These are phyloP conservation scores for Candida tropicalis DNA, from an alignment of 1,139 yeast genomes.

Conservation along the genomic window DNA sequence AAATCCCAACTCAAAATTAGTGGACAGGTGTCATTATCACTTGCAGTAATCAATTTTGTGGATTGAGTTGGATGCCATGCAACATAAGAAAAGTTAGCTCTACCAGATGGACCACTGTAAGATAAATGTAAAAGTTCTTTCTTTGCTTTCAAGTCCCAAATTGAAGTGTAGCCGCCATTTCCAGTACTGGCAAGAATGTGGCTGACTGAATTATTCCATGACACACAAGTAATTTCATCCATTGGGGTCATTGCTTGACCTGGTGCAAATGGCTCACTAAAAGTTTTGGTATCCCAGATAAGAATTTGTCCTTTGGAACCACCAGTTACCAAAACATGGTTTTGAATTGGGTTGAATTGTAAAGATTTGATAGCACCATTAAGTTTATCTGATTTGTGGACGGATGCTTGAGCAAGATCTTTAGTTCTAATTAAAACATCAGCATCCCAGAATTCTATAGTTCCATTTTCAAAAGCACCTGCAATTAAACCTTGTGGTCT, in stretches of 20 bases:
- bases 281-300: conserved; percentile 82
- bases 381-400: conserved; percentile 59
- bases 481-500: conserved; percentile 66
- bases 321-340: conserved; percentile 79
- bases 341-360: conserved; percentile 76
- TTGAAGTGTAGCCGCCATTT: conserved; percentile 78
- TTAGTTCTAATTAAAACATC: conserved; percentile 44
- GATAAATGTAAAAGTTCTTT: conserved; percentile 86
- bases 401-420: conserved; percentile 44
- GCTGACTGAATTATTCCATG: conserved; percentile 86
- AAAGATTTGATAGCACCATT: conserved; percentile 72
- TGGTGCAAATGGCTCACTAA: conserved; percentile 66
- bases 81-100: conserved; percentile 67
- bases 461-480: conserved; percentile 87
- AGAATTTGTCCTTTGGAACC: conserved; percentile 85
- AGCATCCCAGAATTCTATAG: conserved; percentile 75
- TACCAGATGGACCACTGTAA: conserved; percentile 56
- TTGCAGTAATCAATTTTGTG: conserved; percentile 85
- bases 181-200: conserved; percentile 94
- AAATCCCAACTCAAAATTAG: conserved; percentile 90
- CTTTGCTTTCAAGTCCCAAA: conserved; percentile 90
- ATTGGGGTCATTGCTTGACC: conserved; percentile 81
- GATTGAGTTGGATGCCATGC: conserved; percentile 88
- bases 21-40: conserved; percentile 80
- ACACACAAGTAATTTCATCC: conserved; percentile 78